Evolutionary conservation across 305 asterid genomes (phyloP).

Genomic region (Fraxinus floribunda): DNA sequence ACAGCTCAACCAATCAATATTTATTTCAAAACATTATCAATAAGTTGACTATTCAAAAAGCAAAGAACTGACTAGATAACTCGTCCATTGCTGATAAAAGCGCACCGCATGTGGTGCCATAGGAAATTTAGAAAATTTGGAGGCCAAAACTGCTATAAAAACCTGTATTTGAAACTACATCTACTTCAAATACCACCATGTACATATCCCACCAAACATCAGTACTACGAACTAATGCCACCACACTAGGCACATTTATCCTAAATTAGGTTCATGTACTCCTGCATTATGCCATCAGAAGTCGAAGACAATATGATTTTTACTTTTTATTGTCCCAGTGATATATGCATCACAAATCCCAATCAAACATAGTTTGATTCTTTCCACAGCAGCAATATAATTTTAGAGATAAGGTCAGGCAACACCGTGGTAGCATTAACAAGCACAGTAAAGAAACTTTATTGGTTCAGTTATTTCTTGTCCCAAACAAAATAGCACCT

Average conservation of each 20-base stretch:
- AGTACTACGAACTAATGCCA: not conserved
- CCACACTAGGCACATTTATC: not conserved
- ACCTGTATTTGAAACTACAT: not conserved
- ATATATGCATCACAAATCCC: not conserved
- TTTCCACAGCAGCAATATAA: not conserved
- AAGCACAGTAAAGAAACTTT: not conserved
- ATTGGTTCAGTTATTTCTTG: conserved; percentile 3
- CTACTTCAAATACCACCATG: not conserved
- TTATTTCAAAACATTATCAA: not conserved
- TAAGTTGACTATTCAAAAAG: not conserved
- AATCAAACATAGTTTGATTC: not conserved
- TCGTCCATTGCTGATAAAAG: not conserved
- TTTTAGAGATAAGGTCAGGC: not conserved
- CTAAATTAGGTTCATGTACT: not conserved
- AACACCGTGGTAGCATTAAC: not conserved
- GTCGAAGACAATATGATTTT: not conserved
- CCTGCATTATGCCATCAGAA: not conserved
- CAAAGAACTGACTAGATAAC: conserved; percentile 8
- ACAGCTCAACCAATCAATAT: not conserved
- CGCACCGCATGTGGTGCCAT: conserved; percentile 13
- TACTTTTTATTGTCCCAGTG: not conserved
- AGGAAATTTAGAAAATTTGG: not conserved
- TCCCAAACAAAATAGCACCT: conserved; percentile 16
- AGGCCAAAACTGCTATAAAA: not conserved
- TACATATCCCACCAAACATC: not conserved